Evolutionary conservation across 495 filamentous ascomycete species (phyloP).

Genomic region (Lasiosphaeriaceae sp.): DNA sequence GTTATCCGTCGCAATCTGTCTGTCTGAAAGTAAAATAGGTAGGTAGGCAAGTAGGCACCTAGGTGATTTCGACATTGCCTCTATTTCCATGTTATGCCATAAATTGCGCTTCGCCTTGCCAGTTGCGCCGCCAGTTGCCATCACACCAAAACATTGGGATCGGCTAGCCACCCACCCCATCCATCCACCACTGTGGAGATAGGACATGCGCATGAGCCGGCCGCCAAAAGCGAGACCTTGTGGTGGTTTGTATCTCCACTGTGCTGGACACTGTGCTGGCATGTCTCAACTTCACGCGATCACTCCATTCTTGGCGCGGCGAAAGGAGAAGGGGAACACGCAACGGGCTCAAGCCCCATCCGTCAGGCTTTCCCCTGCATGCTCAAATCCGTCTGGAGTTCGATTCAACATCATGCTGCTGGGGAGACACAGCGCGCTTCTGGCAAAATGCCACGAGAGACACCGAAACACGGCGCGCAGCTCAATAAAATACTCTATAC

Average conservation of each 20-base stretch:
- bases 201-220: not conserved
- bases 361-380: conserved; percentile 9
- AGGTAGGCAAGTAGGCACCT: no score
- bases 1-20: no score
- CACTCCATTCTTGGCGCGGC: conserved; percentile 14
- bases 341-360: conserved; percentile 9
- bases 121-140: conserved; percentile 2
- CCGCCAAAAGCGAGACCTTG: no score
- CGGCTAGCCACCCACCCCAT: conserved; percentile 7
- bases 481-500: no score
- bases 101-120: not conserved
- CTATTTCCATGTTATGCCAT: no score
- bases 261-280: conserved; percentile 16
- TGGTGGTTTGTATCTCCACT: conserved; percentile 3
- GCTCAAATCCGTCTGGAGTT: not conserved
- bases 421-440: no score
- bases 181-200: conserved; percentile 10
- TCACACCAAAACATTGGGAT: not conserved
- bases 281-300: conserved; percentile 15
- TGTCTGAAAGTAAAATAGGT: no score
- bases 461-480: no score
- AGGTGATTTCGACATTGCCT: no score
- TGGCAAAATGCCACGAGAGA: no score
- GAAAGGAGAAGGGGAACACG: conserved; percentile 14
- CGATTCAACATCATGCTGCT: no score